These are phyloP conservation scores for Colletotrichum sp. DNA, from an alignment of 2,329 filamentous ascomycete genomes.

Conservation along the genomic window DNA sequence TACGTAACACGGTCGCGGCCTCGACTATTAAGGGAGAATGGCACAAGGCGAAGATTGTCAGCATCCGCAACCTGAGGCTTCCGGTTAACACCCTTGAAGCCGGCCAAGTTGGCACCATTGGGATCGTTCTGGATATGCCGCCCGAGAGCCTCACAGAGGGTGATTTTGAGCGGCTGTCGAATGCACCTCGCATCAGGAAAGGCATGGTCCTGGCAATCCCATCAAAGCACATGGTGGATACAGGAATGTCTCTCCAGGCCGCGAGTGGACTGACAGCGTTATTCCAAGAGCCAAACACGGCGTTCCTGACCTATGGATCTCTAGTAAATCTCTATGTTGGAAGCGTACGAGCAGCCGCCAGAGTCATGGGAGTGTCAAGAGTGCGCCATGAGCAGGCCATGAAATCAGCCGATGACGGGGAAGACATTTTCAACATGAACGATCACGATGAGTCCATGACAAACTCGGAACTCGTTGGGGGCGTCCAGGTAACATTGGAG, in stretches of 20 bases:
- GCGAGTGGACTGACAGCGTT: constrained; percentile 74
- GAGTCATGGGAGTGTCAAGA: constrained; percentile 49
- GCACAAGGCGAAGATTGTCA: constrained; percentile 81
- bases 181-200: constrained; percentile 63
- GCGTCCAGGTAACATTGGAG: constrained; percentile 68
- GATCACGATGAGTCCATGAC: constrained; percentile 41
- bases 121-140: constrained; percentile 66
- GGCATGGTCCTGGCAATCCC: constrained; percentile 82
- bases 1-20: constrained; percentile 57
- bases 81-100: constrained; percentile 77
- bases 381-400: not conserved
- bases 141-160: constrained; percentile 35
- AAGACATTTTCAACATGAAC: constrained; percentile 59
- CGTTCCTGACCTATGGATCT: constrained; percentile 68
- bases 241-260: constrained; percentile 64
- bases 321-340: constrained; percentile 85
- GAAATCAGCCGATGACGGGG: constrained; percentile 46
- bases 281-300: constrained; percentile 70
- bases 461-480: constrained; percentile 26
- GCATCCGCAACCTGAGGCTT: constrained; percentile 85
- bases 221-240: constrained; percentile 61
- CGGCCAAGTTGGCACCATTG: constrained; percentile 90
- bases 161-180: constrained; percentile 31
- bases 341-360: constrained; percentile 82
- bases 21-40: constrained; percentile 70